These are phyloP conservation scores for Agastache rugosa DNA, from an alignment of 257 asterid genomes.

Conservation along the genomic window DNA sequence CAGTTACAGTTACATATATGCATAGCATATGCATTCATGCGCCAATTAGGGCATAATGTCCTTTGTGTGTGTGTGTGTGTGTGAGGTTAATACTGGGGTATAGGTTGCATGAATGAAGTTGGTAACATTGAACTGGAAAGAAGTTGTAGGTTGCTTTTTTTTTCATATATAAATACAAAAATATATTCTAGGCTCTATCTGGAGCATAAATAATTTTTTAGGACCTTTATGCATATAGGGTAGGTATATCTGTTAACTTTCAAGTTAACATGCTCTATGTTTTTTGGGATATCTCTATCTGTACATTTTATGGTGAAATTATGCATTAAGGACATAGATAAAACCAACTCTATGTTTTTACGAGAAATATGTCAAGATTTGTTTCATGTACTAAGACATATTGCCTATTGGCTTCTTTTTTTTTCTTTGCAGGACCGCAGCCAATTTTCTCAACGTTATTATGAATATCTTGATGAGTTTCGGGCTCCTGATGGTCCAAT, in stretches of 20 bases:
- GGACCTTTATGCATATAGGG: not conserved
- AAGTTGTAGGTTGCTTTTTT: not conserved
- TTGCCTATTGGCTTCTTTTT: not conserved
- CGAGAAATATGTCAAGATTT: not conserved
- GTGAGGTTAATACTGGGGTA: slow-evolving; percentile 17
- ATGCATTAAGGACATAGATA: not conserved
- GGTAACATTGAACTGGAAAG: not conserved
- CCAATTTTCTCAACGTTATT: slow-evolving; percentile 79
- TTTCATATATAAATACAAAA: too few relatives aligned
- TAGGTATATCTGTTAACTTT: not conserved
- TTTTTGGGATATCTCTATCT: not conserved
- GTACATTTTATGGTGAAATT: not conserved
- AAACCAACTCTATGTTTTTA: not conserved
- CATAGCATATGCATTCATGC: slow-evolving; percentile 7
- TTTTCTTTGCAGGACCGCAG: slow-evolving; percentile 74
- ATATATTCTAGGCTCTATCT: too few relatives aligned
- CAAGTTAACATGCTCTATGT: not conserved
- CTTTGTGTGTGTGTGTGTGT: not conserved
- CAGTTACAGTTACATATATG: slow-evolving; percentile 14
- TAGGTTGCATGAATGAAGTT: slow-evolving; percentile 10
- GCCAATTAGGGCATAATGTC: not conserved
- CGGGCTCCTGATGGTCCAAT: slow-evolving; percentile 83
- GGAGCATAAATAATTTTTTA: too few relatives aligned
- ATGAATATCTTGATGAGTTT: slow-evolving; percentile 82
- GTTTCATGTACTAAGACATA: not conserved